These are phyloP conservation scores for Apodospora peruviana DNA, from an alignment of 495 filamentous ascomycete species.

Conservation along the genomic window DNA sequence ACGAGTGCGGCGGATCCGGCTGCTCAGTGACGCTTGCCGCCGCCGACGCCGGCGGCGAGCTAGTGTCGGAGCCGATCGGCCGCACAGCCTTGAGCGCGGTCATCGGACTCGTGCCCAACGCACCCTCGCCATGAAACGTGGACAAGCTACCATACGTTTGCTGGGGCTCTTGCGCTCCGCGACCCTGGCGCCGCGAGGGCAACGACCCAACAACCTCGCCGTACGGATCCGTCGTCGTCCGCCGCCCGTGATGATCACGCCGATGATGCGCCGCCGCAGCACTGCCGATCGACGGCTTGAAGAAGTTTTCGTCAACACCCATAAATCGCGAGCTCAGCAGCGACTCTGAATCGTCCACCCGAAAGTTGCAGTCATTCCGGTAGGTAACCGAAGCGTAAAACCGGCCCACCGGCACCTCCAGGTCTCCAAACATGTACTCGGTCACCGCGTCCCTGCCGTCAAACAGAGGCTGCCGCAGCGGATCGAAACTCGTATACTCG, in stretches of 20 bases:
- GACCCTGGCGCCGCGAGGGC: constrained; percentile 46
- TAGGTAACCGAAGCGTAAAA: constrained; percentile 78
- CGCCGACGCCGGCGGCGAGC: constrained; percentile 59
- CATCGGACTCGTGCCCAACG: constrained; percentile 75
- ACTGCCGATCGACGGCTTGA: constrained; percentile 62
- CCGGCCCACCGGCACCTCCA: constrained; percentile 78
- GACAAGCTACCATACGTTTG: constrained; percentile 90
- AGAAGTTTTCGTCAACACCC: constrained; percentile 82
- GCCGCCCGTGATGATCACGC: too few species aligned
- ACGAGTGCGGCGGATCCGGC: constrained; percentile 35
- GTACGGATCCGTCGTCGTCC: constrained; percentile 35
- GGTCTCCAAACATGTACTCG: constrained; percentile 68
- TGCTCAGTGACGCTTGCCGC: constrained; percentile 44
- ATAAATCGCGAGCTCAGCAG: constrained; percentile 86
- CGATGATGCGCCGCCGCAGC: constrained; percentile 26
- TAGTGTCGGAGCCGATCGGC: constrained; percentile 49
- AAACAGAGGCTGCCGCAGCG: constrained; percentile 65
- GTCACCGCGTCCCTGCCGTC: constrained; percentile 65
- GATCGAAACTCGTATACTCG: constrained; percentile 51
- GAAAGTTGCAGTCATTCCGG: constrained; percentile 82
- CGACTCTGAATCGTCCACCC: constrained; percentile 84
- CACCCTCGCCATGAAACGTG: constrained; percentile 81
- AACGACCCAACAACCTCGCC: constrained; percentile 70
- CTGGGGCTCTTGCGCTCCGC: constrained; percentile 56
- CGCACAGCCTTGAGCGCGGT: constrained; percentile 71